phyloP scores from a whole-genome alignment of 305 asterid genomes.

The Fraxinus nigra region DNA sequence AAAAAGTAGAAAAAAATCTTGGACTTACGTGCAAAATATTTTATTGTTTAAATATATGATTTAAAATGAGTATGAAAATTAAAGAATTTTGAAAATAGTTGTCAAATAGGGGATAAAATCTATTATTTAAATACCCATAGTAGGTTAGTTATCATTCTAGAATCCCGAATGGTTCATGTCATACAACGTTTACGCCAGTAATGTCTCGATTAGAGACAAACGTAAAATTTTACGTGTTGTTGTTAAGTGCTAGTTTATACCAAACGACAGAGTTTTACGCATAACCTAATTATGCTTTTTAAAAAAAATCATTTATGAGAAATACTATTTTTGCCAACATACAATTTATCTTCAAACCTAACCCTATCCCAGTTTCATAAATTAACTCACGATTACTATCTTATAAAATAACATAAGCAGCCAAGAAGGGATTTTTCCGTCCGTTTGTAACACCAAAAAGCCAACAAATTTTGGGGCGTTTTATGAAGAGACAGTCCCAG shows the following conservation, averaged over 20 bases:
- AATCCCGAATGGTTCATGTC: neutral
- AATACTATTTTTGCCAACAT: neutral
- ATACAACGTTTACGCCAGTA: neutral
- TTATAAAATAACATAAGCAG: conserved; percentile 2
- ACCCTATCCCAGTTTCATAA: neutral
- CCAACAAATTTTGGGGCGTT: conserved; percentile 15
- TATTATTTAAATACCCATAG: neutral
- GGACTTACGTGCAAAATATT: too few species aligned
- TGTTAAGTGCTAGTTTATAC: neutral
- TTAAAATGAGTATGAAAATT: too few species aligned
- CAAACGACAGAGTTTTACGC: neutral
- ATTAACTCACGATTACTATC: neutral
- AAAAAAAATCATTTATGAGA: neutral
- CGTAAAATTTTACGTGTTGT: too few species aligned
- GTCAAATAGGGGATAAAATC: neutral
- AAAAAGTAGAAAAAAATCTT: too few species aligned
- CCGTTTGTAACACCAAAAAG: conserved; percentile 33
- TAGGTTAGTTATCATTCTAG: neutral
- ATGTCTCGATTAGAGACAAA: neutral
- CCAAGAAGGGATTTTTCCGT: conserved; percentile 9
- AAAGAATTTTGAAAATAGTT: too few species aligned
- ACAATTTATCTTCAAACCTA: neutral
- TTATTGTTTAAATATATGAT: too few species aligned
- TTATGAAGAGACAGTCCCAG: conserved; percentile 4
- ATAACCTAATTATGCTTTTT: neutral